A percentile compares a stretch with the other conserved stretches of the same genome.
These are phyloP conservation scores for Strobilomyces dryophilus DNA, from an alignment of 768 basidiomycete genomes.

Conservation along the genomic window DNA sequence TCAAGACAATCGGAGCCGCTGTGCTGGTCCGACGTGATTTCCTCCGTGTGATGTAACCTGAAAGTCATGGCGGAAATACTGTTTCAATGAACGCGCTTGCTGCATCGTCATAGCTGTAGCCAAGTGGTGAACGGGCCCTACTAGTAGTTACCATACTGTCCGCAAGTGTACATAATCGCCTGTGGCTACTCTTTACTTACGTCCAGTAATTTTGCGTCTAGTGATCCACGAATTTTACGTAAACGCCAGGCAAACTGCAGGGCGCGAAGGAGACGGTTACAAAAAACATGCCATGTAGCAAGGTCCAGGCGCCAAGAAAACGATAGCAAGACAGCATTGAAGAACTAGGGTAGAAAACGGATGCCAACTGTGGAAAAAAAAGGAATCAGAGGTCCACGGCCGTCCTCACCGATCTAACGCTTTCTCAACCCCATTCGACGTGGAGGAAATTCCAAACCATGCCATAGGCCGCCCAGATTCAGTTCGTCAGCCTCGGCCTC, in stretches of 20 bases:
- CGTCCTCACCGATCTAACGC: constrained; percentile 3
- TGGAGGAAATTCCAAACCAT: constrained; percentile 5
- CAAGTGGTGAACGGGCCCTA: no score
- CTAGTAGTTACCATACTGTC: no score
- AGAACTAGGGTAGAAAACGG: background rate
- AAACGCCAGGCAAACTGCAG: background rate
- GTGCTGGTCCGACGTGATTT: no score
- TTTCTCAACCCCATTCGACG: constrained; percentile 8
- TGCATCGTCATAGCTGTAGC: no score
- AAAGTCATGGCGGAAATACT: no score
- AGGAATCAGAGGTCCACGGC: background rate
- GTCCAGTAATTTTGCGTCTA: no score
- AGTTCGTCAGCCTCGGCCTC: constrained; percentile 24
- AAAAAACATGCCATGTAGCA: background rate
- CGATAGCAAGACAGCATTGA: background rate
- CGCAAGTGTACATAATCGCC: no score
- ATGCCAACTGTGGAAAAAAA: background rate
- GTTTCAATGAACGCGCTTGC: no score
- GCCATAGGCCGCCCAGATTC: constrained; percentile 20
- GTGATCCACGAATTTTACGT: no score
- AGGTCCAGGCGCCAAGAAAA: constrained; percentile 6
- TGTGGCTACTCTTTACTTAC: no score
- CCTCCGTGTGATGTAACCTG: no score
- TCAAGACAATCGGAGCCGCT: no score
- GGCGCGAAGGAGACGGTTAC: background rate